A percentile compares a stretch with the other conserved stretches of the same genome.
These are phyloP conservation scores for Saccharomyces jurei DNA, from an alignment of 805 yeast species.

Conservation along the genomic window DNA sequence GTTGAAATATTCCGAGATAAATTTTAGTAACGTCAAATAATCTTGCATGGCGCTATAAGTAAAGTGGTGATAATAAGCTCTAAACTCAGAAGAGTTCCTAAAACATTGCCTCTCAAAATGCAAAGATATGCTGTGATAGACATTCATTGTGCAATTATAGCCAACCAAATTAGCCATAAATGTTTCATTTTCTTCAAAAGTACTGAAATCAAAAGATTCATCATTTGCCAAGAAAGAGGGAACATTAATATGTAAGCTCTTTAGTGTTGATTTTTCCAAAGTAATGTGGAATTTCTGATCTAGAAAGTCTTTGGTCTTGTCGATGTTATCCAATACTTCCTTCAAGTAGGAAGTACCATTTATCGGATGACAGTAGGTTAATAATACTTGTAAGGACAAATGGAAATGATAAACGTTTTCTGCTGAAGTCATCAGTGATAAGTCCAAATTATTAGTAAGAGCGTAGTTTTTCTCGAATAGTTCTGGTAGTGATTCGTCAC, in stretches of 20 bases:
- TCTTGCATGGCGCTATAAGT: slow-evolving; percentile 2
- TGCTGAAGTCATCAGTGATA: slow-evolving; percentile 1
- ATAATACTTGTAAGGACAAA: slow-evolving; percentile 2
- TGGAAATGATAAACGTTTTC: slow-evolving; percentile 3
- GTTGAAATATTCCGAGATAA: slow-evolving; percentile 6
- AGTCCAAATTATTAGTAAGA: background rate
- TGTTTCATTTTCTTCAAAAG: slow-evolving; percentile 5
- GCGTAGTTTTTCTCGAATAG: slow-evolving; percentile 1
- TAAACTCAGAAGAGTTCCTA: slow-evolving; percentile 2
- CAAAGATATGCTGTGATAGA: slow-evolving; percentile 5
- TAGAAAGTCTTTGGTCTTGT: slow-evolving; percentile 4
- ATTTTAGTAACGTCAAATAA: slow-evolving; percentile 3
- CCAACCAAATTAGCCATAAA: slow-evolving; percentile 12
- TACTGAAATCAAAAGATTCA: background rate
- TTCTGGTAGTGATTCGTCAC: background rate
- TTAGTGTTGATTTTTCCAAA: slow-evolving; percentile 3
- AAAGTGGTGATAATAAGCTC: slow-evolving; percentile 7
- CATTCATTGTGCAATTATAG: slow-evolving; percentile 5
- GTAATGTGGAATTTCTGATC: slow-evolving; percentile 8
- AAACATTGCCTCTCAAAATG: slow-evolving; percentile 11
- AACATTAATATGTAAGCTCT: slow-evolving; percentile 5
- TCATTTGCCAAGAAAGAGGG: background rate
- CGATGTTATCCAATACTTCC: slow-evolving; percentile 7
- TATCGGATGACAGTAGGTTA: slow-evolving; percentile 3
- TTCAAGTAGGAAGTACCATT: slow-evolving; percentile 5